Base-by-base conservation (phyloP, 495 filamentous ascomycete species). In the Durotheca rogersii region DNA sequence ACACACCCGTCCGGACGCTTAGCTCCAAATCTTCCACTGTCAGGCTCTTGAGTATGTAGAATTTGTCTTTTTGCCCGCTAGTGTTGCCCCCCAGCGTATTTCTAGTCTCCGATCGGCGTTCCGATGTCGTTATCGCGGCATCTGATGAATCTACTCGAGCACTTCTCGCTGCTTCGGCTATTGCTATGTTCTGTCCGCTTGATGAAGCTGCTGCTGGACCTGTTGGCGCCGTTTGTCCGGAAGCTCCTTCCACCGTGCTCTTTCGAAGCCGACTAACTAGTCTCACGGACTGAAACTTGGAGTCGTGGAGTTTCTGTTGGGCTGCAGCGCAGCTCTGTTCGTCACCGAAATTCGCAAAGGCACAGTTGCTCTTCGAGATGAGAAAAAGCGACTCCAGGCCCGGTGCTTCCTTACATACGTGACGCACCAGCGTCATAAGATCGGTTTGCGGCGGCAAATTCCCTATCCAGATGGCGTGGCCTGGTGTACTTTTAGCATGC, bases 311-410 rank as follows among this genome's bases (percentile, higher is more conserved):
- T 48, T 89, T 83, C 14, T 76, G 75, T 74, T 95, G 82, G 1
- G 93, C 93, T 2, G 83, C 81, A 16, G 78, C 70, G 62, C 89
- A 95, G 14, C 85, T 81, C 9, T 69, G 72, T 53, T 95, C 93
- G 33, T 87, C 88, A 51, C 83, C 85, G 62, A 95, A 98, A 62
- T 98, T 98, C 61, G 95, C 88, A 74, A 98, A 98, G 0, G 91
- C 93, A 62, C 93, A 98, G 60, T 96, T 96, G 67, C 90, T 96
- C 66, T 95, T 97, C 3, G 93, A 93, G 19, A 98, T 98, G 17
- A 96, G 73, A 55, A 96, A 96, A 16, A 97, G 78, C 31, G 90
- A 95, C 67, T 95, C 88, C 27, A 98, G 81, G 15, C 90, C 87
- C 0, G 78, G 83, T 0, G 88, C 84, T 47, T 91, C 90, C 48